Conservation (phyloP, 2,329 filamentous ascomycete species). For the Helminthosporium solani region DNA sequence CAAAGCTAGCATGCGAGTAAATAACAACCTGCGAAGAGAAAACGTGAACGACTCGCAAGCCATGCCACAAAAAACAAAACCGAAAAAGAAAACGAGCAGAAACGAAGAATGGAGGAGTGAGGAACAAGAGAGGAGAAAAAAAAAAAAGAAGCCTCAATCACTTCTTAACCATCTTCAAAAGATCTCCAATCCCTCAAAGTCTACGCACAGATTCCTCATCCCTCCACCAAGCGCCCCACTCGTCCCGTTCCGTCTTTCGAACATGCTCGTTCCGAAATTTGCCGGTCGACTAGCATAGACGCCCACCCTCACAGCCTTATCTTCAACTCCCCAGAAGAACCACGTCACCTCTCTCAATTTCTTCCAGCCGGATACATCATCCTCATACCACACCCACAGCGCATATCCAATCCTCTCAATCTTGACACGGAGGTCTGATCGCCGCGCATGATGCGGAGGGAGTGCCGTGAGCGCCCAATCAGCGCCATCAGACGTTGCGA, state of each 20-base stretch:
- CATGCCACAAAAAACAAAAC: not conserved
- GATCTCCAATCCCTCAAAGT: conserved; percentile 46
- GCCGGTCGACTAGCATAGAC: conserved; percentile 60
- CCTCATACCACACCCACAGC: conserved; percentile 60
- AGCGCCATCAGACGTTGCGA: conserved; percentile 57
- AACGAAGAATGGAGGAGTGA: not conserved
- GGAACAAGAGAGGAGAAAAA: not conserved
- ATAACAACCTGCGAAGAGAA: not conserved
- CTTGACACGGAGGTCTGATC: conserved; percentile 56
- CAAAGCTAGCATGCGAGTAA: not conserved
- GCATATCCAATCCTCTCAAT: conserved; percentile 58
- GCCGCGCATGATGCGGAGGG: conserved; percentile 42
- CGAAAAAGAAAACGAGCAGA: not conserved
- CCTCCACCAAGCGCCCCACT: conserved; percentile 25
- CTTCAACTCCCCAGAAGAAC: conserved; percentile 62
- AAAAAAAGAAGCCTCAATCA: not conserved
- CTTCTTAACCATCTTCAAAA: conserved; percentile 17
- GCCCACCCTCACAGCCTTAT: conserved; percentile 59
- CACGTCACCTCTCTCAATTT: conserved; percentile 62
- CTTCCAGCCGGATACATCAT: conserved; percentile 50
- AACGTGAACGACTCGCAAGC: not conserved
- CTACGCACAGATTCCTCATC: conserved; percentile 41
- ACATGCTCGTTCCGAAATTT: conserved; percentile 45
- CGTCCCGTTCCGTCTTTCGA: conserved; percentile 33
- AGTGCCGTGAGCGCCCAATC: conserved; percentile 59